Evolutionary conservation across 2,329 filamentous ascomycete genomes (phyloP).

Genomic region (Trichoderma hamatum): DNA sequence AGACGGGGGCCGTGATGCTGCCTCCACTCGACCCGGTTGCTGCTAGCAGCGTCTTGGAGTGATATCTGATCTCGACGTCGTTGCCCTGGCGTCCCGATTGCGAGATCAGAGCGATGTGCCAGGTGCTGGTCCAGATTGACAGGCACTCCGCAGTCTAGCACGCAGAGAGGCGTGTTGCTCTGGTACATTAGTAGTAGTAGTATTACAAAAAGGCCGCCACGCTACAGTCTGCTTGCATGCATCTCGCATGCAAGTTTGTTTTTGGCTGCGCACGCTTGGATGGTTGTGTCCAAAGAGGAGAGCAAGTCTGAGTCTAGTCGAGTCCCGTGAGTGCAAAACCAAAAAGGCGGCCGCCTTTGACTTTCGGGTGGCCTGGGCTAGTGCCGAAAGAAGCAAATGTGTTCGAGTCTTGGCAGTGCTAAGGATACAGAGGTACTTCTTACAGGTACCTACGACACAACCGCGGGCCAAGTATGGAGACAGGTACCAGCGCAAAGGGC

Average conservation of each 20-base stretch:
- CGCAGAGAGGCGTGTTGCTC: background rate
- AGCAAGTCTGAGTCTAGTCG: background rate
- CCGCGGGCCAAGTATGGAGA: background rate
- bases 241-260: constrained; percentile 15
- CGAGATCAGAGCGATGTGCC: background rate
- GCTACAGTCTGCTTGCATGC: background rate
- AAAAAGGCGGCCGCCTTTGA: background rate
- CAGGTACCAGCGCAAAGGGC: constrained; percentile 15
- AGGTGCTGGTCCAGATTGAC: background rate
- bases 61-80: constrained; percentile 17
- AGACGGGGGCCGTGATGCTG: background rate
- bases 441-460: background rate
- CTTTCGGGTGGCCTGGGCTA: background rate
- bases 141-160: background rate
- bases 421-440: background rate
- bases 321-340: constrained; percentile 10
- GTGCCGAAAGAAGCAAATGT: background rate
- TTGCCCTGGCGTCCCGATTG: constrained; percentile 6
- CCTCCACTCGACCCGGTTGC: constrained; percentile 1
- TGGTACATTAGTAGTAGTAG: background rate
- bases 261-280: background rate
- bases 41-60: background rate
- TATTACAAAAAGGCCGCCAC: background rate
- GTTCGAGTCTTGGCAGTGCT: background rate
- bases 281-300: constrained; percentile 2